phyloP scores from a whole-genome alignment of 148 eudicot genomes.

The Silene conica region DNA sequence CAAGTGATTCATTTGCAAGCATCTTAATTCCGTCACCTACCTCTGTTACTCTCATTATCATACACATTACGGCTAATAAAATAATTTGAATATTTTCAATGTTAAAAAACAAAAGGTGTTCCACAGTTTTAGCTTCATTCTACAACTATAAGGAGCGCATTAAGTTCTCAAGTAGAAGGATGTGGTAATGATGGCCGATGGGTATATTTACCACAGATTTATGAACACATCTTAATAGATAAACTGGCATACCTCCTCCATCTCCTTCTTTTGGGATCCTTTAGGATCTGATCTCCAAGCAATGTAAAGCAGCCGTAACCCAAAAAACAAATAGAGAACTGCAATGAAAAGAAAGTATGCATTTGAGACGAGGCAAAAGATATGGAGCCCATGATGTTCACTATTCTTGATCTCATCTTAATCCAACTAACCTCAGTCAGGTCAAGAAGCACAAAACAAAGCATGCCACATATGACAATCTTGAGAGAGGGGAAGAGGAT shows the following conservation, averaged over 20 bases:
- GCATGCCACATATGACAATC: not conserved
- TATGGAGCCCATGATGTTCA: not conserved
- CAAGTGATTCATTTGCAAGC: not conserved
- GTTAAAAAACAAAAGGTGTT: not conserved
- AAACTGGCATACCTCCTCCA: conserved; percentile 67
- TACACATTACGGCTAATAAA: not conserved
- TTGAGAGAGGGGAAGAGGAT: not conserved
- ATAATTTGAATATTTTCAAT: not conserved
- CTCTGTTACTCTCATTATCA: not conserved
- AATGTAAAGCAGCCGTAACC: conserved; percentile 86
- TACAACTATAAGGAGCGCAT: not conserved
- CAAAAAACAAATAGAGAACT: conserved; percentile 90
- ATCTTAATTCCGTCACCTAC: not conserved
- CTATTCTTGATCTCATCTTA: not conserved
- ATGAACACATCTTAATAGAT: not conserved
- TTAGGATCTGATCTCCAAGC: conserved; percentile 93
- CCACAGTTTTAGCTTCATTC: not conserved
- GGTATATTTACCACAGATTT: conserved; percentile 11
- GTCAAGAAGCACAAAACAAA: not conserved
- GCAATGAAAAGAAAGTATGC: conserved; percentile 30
- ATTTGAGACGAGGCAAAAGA: not conserved
- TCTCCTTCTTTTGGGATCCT: conserved; percentile 88
- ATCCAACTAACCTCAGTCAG: not conserved
- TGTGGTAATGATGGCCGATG: not conserved
- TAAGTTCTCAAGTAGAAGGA: not conserved